Evolutionary conservation across 1,284 basidiomycete genomes (phyloP), one percentile per base, ranked within the genome.

Genomic region (Irpex sp.): DNA sequence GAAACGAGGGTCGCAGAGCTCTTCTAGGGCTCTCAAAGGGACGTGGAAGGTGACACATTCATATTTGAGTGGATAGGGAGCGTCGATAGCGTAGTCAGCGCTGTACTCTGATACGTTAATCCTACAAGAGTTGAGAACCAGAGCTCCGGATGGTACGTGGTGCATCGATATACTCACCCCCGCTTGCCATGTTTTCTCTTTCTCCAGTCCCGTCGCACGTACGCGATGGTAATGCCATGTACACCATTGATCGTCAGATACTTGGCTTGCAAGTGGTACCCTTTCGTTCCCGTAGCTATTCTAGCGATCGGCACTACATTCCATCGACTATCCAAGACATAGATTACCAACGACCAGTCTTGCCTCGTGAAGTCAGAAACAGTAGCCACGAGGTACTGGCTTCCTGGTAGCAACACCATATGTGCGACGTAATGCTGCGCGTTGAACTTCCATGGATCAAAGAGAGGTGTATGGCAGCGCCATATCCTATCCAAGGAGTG

Each of bases 301-400:
- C 81, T 79, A 1, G 83, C 82, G 59, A 90, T 64, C 1, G 82
- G 75, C 14, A 78, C 75, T 5, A 78, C 74, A 55, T 74, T 67
- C 36, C 68, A 72, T 49, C 79, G 78, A 61, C 84, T 80, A 67
- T 89, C 87, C 62, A 90, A 72, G 21, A 77, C 77, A 65, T 80
- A 87, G 1, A 89, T 70, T 12, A 79, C 70, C 21, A 90, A 67
- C 35, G 76, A 80, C 68, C 81, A 86, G 37, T 76, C 75, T 39
- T 72, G 74, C 47, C 73, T 75, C 4, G 67, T 67, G 1, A 66
- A 64, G 66, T 85, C 81, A 63, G 76, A 77, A 5, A 83, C 79
- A 5, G 85, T 87, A 0, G 84, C 84, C 35, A 88, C 73, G 61
- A 90, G 77, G 64, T 85, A 87, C 64, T 86, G 85, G 18, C 88